Conservation (phyloP, 257 asterid genomes). For the Ehretia macrophylla region DNA sequence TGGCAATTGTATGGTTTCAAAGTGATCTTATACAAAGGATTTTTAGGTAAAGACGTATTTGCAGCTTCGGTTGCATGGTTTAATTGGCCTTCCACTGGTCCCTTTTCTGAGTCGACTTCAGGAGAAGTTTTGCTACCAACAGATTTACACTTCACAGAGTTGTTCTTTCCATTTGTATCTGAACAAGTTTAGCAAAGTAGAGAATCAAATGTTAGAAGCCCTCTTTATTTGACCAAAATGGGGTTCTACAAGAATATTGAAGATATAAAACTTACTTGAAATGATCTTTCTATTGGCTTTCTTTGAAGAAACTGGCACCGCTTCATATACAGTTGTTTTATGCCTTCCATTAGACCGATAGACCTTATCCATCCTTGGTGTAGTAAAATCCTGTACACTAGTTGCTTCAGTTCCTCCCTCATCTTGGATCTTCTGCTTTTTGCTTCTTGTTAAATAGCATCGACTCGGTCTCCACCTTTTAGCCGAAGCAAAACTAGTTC, state of each 20-base stretch:
- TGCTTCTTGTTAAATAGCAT: constrained; percentile 12
- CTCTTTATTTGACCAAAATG: neutral
- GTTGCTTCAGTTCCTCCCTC: neutral
- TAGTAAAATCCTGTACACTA: neutral
- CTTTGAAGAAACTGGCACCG: no score
- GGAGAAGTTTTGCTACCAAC: neutral
- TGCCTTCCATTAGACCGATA: no score
- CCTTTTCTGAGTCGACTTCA: neutral
- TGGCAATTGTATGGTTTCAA: neutral
- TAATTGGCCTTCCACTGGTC: neutral
- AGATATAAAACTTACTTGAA: neutral
- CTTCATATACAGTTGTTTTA: no score
- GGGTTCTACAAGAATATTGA: neutral
- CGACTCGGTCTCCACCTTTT: neutral
- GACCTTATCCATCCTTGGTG: no score
- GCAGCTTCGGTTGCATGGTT: no score
- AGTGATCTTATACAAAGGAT: constrained; percentile 7
- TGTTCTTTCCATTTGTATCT: neutral
- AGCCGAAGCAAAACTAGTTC: neutral
- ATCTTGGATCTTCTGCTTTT: constrained; percentile 2
- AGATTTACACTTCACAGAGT: neutral
- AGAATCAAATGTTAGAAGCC: neutral
- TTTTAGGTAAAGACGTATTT: neutral
- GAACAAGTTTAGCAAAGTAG: neutral
- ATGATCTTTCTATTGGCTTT: no score